A percentile compares a stretch with the other conserved stretches of the same genome.
Evolutionary conservation across 2,329 filamentous ascomycete genomes (phyloP).

Genomic region (Davidsoniella eucalypti): DNA sequence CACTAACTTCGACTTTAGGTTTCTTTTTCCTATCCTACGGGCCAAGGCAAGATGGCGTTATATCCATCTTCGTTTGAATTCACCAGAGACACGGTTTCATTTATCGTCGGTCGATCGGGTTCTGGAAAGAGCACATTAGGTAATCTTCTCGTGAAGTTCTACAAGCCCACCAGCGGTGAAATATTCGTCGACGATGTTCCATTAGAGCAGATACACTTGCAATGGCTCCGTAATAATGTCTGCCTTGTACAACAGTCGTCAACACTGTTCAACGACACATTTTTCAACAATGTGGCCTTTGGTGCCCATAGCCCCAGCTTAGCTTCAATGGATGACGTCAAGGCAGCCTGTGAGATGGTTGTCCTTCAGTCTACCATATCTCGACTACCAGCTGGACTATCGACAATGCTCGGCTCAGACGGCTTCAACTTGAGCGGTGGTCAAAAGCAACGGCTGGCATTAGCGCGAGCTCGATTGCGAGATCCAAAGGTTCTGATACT

Average conservation of each 20-base stretch:
- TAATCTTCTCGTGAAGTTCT: slow-evolving; percentile 65
- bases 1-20: too few relatives aligned
- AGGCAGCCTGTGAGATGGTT: slow-evolving; percentile 46
- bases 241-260: slow-evolving; percentile 63
- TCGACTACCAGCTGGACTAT: slow-evolving; percentile 49
- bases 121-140: slow-evolving; percentile 55
- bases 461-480: slow-evolving; percentile 62
- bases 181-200: slow-evolving; percentile 52
- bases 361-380: slow-evolving; percentile 52
- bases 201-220: slow-evolving; percentile 42
- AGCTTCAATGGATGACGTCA: slow-evolving; percentile 34
- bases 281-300: slow-evolving; percentile 63
- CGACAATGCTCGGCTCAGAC: slow-evolving; percentile 49
- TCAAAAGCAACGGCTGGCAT: slow-evolving; percentile 63
- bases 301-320: slow-evolving; percentile 35
- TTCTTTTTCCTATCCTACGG: too few relatives aligned
- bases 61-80: too few relatives aligned
- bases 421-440: slow-evolving; percentile 70
- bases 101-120: slow-evolving; percentile 38
- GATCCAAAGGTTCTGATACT: slow-evolving; percentile 61
- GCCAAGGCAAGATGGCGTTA: too few relatives aligned
- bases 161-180: slow-evolving; percentile 46
- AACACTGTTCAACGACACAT: slow-evolving; percentile 66
- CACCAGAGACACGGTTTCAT: too few relatives aligned
- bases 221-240: slow-evolving; percentile 63